Conservation (phyloP, 768 basidiomycete species). For the Cantharellus anzutake region DNA sequence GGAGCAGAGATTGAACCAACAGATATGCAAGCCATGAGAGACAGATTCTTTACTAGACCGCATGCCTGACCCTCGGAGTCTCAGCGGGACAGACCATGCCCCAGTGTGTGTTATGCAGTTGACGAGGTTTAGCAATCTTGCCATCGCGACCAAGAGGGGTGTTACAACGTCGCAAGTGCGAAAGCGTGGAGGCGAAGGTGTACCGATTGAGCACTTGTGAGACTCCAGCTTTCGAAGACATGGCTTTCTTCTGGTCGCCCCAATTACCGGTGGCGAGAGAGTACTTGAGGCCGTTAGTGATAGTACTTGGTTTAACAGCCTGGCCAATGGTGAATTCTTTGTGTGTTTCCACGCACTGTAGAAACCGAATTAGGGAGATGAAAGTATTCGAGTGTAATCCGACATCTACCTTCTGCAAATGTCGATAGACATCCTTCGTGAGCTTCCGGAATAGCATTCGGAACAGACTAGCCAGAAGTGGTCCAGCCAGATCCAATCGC, state of each 20-base stretch:
- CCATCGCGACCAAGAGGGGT: constrained; percentile 96
- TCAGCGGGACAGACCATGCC: constrained; percentile 99
- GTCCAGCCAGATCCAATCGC: constrained; percentile 87
- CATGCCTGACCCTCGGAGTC: constrained; percentile 98
- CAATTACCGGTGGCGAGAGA: constrained; percentile 97
- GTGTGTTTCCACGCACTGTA: constrained; percentile 85
- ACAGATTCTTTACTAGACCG: constrained; percentile 95
- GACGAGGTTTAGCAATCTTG: constrained; percentile 98
- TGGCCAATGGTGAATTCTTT: constrained; percentile 84
- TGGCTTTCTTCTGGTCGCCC: constrained; percentile 98
- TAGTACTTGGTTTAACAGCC: constrained; percentile 91
- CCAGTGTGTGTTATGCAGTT: constrained; percentile 99
- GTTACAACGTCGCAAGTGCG: constrained; percentile 94
- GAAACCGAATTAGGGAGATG: neutral
- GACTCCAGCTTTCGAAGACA: constrained; percentile 95
- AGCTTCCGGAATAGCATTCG: constrained; percentile 93
- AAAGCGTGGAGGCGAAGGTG: constrained; percentile 95
- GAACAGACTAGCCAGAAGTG: constrained; percentile 90
- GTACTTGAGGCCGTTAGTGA: constrained; percentile 95
- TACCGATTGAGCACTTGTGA: constrained; percentile 98
- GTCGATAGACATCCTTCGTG: constrained; percentile 91
- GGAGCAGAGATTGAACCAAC: constrained; percentile 92
- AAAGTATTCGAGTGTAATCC: neutral
- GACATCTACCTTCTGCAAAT: constrained; percentile 72
- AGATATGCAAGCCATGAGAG: constrained; percentile 94